phyloP scores from a whole-genome alignment of 2,329 filamentous ascomycete species.

The Fusarium equiseti region DNA sequence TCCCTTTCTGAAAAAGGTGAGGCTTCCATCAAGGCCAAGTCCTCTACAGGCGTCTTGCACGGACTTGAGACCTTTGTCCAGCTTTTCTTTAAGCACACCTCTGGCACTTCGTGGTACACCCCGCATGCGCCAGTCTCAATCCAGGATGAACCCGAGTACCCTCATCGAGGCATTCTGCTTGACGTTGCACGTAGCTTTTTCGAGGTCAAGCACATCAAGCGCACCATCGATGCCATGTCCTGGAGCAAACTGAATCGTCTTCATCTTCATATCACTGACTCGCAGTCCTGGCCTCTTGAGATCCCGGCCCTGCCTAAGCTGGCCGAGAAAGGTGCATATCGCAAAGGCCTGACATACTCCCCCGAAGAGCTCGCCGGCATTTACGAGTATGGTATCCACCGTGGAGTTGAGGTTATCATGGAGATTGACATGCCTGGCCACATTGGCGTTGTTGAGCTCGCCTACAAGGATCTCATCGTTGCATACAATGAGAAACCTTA shows the following conservation, averaged over 20 bases:
- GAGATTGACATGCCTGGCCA: constrained; percentile 74
- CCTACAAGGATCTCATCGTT: constrained; percentile 67
- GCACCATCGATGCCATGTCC: constrained; percentile 79
- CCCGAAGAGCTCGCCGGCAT: constrained; percentile 73
- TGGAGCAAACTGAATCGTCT: constrained; percentile 88
- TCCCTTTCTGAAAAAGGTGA: constrained; percentile 68
- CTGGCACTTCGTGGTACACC: constrained; percentile 72
- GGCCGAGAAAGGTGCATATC: constrained; percentile 79
- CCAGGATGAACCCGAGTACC: constrained; percentile 78
- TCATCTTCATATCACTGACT: constrained; percentile 85
- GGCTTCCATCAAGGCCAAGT: constrained; percentile 72
- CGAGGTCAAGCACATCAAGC: constrained; percentile 73
- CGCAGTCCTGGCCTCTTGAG: constrained; percentile 87
- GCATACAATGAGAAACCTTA: constrained; percentile 68
- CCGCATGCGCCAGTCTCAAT: constrained; percentile 77
- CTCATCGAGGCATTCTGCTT: constrained; percentile 82
- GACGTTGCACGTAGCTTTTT: constrained; percentile 82
- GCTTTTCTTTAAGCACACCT: constrained; percentile 80
- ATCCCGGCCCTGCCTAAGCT: constrained; percentile 79
- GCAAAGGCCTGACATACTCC: constrained; percentile 74
- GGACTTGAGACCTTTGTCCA: constrained; percentile 84
- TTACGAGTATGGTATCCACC: constrained; percentile 76
- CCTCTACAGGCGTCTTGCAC: constrained; percentile 76
- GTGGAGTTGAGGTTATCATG: constrained; percentile 70
- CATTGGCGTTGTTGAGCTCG: constrained; percentile 64